These are phyloP conservation scores for Hypoxylon perforatum DNA, from an alignment of 495 filamentous ascomycete genomes.

Conservation along the genomic window DNA sequence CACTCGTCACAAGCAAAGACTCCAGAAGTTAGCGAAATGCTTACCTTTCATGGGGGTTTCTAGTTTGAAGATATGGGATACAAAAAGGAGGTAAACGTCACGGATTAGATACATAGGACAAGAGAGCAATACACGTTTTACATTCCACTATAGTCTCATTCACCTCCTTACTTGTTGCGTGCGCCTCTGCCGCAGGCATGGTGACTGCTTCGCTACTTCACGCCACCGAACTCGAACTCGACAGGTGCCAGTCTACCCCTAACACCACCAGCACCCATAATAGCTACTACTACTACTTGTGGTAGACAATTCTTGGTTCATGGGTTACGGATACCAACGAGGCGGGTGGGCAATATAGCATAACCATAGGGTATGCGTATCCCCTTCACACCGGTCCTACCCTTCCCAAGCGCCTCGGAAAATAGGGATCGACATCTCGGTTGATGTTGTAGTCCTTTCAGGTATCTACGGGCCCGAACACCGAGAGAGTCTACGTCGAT, in stretches of 20 bases:
- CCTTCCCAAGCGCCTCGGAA: too few relatives aligned
- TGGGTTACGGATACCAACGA: constrained; percentile 68
- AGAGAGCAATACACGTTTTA: background rate
- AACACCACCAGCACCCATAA: constrained; percentile 64
- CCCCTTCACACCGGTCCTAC: background rate
- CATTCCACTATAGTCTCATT: constrained; percentile 59
- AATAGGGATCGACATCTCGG: too few relatives aligned
- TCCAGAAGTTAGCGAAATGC: background rate
- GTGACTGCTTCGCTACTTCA: constrained; percentile 49
- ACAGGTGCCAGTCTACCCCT: constrained; percentile 46
- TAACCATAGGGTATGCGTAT: constrained; percentile 58
- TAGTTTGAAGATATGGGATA: background rate
- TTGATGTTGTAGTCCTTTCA: too few relatives aligned
- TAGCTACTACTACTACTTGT: constrained; percentile 72
- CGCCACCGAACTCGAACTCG: background rate
- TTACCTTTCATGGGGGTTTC: background rate
- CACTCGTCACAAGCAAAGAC: background rate
- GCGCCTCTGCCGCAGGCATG: constrained; percentile 48
- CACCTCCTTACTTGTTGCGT: constrained; percentile 53
- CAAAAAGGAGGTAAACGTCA: background rate
- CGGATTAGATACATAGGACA: background rate
- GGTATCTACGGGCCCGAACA: background rate
- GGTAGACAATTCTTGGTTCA: constrained; percentile 68
- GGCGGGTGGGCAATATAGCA: constrained; percentile 63
- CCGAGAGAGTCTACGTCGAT: background rate